Evolutionary conservation across 495 filamentous ascomycete genomes (phyloP).

Genomic region (Penicillium mononematosum): DNA sequence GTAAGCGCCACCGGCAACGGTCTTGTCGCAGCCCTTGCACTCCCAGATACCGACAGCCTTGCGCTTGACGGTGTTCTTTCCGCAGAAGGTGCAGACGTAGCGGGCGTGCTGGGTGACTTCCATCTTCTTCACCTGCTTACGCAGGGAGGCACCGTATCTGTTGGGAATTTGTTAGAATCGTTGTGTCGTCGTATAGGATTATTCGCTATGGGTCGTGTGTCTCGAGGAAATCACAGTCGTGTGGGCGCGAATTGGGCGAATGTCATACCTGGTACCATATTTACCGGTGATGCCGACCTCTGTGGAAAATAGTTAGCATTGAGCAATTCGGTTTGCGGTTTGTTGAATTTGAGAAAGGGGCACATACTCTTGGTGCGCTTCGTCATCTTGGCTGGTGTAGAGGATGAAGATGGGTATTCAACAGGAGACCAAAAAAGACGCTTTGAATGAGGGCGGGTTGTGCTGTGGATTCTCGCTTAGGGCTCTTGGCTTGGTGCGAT

Average conservation of each 20-base stretch:
- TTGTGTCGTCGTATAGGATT: slow-evolving; percentile 16
- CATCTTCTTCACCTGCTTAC: slow-evolving; percentile 99
- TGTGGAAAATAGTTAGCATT: slow-evolving; percentile 40
- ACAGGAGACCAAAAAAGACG: slow-evolving; percentile 44
- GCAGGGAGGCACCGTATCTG: slow-evolving; percentile 98
- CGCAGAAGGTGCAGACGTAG: slow-evolving; percentile 89
- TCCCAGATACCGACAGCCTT: slow-evolving; percentile 93
- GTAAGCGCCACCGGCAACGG: slow-evolving; percentile 94
- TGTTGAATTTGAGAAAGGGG: slow-evolving; percentile 7
- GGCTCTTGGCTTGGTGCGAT: slow-evolving; percentile 35
- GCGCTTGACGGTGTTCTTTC: slow-evolving; percentile 91
- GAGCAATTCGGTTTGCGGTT: slow-evolving; percentile 3
- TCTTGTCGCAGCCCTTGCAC: slow-evolving; percentile 92
- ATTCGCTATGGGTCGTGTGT: slow-evolving; percentile 15
- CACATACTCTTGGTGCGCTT: slow-evolving; percentile 87
- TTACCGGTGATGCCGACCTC: slow-evolving; percentile 85
- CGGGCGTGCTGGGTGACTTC: slow-evolving; percentile 95
- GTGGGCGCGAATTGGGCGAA: slow-evolving; percentile 24
- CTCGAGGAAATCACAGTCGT: slow-evolving; percentile 26
- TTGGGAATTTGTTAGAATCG: slow-evolving; percentile 30
- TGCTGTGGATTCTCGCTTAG: slow-evolving; percentile 49
- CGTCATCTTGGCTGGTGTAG: slow-evolving; percentile 72
- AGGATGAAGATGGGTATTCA: slow-evolving; percentile 47
- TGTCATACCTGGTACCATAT: slow-evolving; percentile 65
- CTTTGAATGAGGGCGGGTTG: slow-evolving; percentile 40